Conservation (phyloP, 2,329 filamentous ascomycete species). For the Xylariaceae sp. region DNA sequence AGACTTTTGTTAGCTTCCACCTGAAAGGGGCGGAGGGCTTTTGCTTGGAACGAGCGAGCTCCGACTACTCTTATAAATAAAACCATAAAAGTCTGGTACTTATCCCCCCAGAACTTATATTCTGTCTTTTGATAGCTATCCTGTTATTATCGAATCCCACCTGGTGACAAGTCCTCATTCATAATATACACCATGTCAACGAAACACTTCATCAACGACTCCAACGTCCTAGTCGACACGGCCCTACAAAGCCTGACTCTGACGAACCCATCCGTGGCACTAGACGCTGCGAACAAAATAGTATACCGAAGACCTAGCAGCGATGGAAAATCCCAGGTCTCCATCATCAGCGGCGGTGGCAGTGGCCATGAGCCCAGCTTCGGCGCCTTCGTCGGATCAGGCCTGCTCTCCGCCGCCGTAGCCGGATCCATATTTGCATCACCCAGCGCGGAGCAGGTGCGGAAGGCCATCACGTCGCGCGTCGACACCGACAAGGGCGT, state of each 20-base stretch:
- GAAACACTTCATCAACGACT: constrained; percentile 89
- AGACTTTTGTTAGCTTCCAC: no score
- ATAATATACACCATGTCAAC: constrained; percentile 39
- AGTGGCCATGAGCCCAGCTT: constrained; percentile 89
- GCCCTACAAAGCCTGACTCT: constrained; percentile 72
- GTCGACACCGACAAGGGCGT: constrained; percentile 70
- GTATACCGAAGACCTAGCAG: constrained; percentile 63
- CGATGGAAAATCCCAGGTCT: constrained; percentile 54
- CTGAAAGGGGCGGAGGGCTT: no score
- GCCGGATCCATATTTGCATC: constrained; percentile 84
- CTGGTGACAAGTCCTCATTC: not conserved
- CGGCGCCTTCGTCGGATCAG: constrained; percentile 74
- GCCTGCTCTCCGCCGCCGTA: constrained; percentile 73
- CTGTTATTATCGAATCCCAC: not conserved
- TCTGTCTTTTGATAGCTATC: no score
- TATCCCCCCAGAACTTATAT: no score
- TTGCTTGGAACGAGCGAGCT: no score
- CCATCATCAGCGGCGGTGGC: constrained; percentile 81
- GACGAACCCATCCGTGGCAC: constrained; percentile 76
- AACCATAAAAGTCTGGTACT: no score
- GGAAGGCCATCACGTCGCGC: constrained; percentile 65
- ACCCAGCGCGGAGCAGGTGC: constrained; percentile 75
- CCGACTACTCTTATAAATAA: no score
- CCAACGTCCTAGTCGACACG: constrained; percentile 68
- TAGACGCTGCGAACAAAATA: constrained; percentile 77